Conservation (phyloP, 768 basidiomycete genomes). For the Pisolithus tinctorius region DNA sequence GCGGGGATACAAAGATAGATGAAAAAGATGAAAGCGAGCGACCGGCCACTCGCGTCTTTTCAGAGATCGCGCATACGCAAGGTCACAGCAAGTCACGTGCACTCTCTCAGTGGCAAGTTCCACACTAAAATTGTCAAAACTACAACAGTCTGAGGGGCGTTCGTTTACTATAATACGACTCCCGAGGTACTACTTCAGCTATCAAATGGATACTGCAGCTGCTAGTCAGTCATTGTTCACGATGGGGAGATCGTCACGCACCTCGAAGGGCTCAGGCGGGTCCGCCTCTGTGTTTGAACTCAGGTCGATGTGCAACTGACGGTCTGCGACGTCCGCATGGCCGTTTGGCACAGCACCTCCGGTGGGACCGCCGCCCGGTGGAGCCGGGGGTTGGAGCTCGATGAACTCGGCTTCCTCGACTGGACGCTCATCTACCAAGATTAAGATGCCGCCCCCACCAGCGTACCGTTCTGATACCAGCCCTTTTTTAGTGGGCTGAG, state of each 20-base stretch:
- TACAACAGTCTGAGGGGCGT: background rate
- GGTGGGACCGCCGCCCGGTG: conserved; percentile 20
- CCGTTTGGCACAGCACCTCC: conserved; percentile 26
- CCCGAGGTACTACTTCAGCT: conserved; percentile 28
- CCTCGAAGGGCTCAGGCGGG: conserved; percentile 80
- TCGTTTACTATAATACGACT: background rate
- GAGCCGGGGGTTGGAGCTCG: conserved; percentile 46
- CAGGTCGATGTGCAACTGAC: conserved; percentile 52
- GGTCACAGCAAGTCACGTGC: background rate
- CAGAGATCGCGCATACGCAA: background rate
- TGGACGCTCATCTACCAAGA: conserved; percentile 70
- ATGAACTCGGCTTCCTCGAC: conserved; percentile 72
- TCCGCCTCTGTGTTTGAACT: conserved; percentile 71
- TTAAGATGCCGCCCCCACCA: conserved; percentile 83
- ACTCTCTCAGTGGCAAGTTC: no score
- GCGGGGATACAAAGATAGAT: conserved; percentile 3
- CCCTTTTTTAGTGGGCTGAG: conserved; percentile 24
- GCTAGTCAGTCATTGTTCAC: conserved; percentile 14
- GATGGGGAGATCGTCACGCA: conserved; percentile 30
- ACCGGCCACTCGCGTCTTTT: background rate
- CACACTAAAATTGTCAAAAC: no score
- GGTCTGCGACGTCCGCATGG: conserved; percentile 8
- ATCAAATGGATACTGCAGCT: conserved; percentile 66
- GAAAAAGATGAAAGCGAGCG: background rate
- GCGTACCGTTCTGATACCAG: conserved; percentile 54